Evolutionary conservation across 257 asterid species (phyloP), one percentile per base, ranked within the genome.

Genomic region (Salvia miltiorrhiza): DNA sequence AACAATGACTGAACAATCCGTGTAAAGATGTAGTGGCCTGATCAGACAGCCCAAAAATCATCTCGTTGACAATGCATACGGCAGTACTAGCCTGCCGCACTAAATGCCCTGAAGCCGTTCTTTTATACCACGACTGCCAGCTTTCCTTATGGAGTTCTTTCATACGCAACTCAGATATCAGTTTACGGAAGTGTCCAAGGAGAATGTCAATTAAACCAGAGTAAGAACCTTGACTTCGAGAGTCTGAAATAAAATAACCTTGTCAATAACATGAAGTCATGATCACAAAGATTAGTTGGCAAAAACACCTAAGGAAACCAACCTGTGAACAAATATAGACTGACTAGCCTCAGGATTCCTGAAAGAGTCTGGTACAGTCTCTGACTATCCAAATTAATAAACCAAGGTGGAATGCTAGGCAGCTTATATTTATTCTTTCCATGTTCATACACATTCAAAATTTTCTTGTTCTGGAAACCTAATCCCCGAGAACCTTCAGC

Each of bases 351-450:
- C 65, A 94, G 89, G 74, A 87, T 83, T 77, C 90, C 92, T 43
- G 96, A 93, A 45, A 94, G 85, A 67, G 85, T 81, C 70, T 80
- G 82, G 78, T 94, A 94, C 76, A 94, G 79, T 76, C 85, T 87
- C 79, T 80, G 94, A 73, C 88, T 85, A 59, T 94, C 97, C 76
- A 78, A 75, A 52, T 78, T 52, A 65, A 61, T 75, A 81, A 91
- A 87, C 99, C 99, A 94, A 57, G 99, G 97, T 28, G 99, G 99
- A 88, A 91, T 83, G 80, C 80, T 81, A 52, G 97, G 99, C 55
- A 91, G 84, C 83, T 76, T 86, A 69, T 86, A 79, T 60, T 80
- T 86, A 16, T 80, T 76, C 40, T 68, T 73, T 76, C 77, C 65
- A 65, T 71, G 83, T 70, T 84, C 84, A 53, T 64, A 59, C 4